Evolutionary conservation across 768 basidiomycete genomes (phyloP), one percentile per base, ranked within the genome.

Genomic region (Boletus sensibilis): DNA sequence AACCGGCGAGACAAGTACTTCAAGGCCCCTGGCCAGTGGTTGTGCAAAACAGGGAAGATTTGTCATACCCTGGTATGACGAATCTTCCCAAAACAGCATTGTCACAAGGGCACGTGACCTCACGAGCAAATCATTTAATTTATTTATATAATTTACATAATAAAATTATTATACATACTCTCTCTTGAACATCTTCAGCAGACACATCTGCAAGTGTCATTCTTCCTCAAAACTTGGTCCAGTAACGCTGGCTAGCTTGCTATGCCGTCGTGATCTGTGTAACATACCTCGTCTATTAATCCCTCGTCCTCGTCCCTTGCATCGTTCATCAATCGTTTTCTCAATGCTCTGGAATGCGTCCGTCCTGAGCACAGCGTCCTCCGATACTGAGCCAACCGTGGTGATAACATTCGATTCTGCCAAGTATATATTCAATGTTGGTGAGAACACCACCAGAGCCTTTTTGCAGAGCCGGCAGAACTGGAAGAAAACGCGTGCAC

Each of bases 351-450:
- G 89, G 88, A 82, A 79, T 29, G 76, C 84, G 3, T 80, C 82
- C 4, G 82, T 87, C 27, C 73, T 87, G 52, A 82, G 80, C 41
- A 71, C 82, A 0, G 65, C 77, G 18, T 82, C 87, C 5, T 83
- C 84, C 49, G 95, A 98, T 74, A 90, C 94, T 1, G 86, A 92
- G 60, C 87, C 94, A 0, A 82, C 87, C 10, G 73, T 97, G 25
- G 73, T 89, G 56, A 72, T 96, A 61, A 78, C 80, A 1, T 94
- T 94, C 68, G 87, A 90, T 61, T 77, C 80, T 51, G 86, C 82
- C 13, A 89, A 92, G 63, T 98, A 94, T 63, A 78, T 95, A 38
- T 93, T 98, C 79, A 94, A 94, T 71, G 84, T 79, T 20, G 87
- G 91, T 9, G 94, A 97, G 71, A 88, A 88, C 56, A 85, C 88